Percentiles rank a stretch among this genome's conserved stretches.
These are phyloP conservation scores for Chrysanthemum makinoi DNA, from an alignment of 129 eudicot species.

Conservation along the genomic window DNA sequence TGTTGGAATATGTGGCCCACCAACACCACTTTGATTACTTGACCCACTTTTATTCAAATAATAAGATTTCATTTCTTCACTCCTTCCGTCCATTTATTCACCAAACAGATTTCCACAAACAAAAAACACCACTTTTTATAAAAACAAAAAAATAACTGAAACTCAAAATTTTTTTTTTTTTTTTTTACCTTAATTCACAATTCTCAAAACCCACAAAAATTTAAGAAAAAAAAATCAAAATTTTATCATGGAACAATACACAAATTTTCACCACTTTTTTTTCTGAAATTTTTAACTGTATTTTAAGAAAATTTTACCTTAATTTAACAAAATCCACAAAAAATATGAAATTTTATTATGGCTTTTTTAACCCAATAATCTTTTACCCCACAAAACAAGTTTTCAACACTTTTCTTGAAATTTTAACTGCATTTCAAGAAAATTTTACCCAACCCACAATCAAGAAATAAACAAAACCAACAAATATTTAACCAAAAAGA, in stretches of 20 bases:
- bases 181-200: too few relatives aligned
- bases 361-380: neutral
- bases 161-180: too few relatives aligned
- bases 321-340: too few relatives aligned
- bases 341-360: too few relatives aligned
- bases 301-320: too few relatives aligned
- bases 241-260: too few relatives aligned
- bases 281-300: too few relatives aligned
- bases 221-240: too few relatives aligned
- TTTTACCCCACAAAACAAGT: conserved; percentile 9
- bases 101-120: neutral
- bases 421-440: conserved; percentile 4
- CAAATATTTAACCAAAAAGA: conserved; percentile 14
- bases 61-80: conserved; percentile 64
- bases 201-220: too few relatives aligned
- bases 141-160: too few relatives aligned
- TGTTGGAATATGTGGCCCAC: conserved; percentile 41
- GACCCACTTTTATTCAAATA: conserved; percentile 62
- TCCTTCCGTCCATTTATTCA: conserved; percentile 84
- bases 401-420: neutral
- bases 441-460: conserved; percentile 25
- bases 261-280: too few relatives aligned
- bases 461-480: conserved; percentile 9
- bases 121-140: too few relatives aligned
- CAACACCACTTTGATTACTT: conserved; percentile 28